Percentiles rank a stretch among this genome's conserved stretches.
Evolutionary conservation across 768 basidiomycete species (phyloP).

Genomic region (Paxillus rubicundulus): DNA sequence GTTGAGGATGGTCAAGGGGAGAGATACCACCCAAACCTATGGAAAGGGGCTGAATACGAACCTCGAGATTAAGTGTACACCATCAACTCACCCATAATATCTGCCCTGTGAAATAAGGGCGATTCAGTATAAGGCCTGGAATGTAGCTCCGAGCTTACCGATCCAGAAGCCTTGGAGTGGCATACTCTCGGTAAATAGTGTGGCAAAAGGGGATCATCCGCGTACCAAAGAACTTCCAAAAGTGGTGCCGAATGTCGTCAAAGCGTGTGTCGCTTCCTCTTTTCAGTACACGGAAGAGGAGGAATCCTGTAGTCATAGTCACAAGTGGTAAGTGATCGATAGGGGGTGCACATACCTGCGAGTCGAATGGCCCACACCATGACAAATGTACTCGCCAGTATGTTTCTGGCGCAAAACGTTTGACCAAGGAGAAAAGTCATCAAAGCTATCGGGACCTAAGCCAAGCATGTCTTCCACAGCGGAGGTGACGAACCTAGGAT

Average conservation of each 20-base stretch:
- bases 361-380: conserved; percentile 67
- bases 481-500: conserved; percentile 42
- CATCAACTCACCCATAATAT: conserved; percentile 52
- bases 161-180: not conserved
- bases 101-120: conserved; percentile 37
- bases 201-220: not conserved
- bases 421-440: conserved; percentile 58
- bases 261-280: conserved; percentile 65
- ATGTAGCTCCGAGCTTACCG: not conserved
- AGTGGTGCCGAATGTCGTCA: conserved; percentile 62
- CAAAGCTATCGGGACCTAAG: conserved; percentile 39
- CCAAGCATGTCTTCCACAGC: not conserved
- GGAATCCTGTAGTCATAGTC: conserved; percentile 43
- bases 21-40: conserved; percentile 59
- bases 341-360: conserved; percentile 37
- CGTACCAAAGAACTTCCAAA: conserved; percentile 61
- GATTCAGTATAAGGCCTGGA: too few species aligned
- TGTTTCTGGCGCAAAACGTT: conserved; percentile 57
- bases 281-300: conserved; percentile 68
- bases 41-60: not conserved
- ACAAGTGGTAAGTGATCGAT: not conserved
- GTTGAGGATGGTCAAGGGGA: conserved; percentile 64
- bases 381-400: conserved; percentile 54
- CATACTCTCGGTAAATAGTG: not conserved
- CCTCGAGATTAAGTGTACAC: not conserved